Evolutionary conservation across 768 basidiomycete species (phyloP), one percentile per base, ranked within the genome.

Genomic region (Amanita polypyramis): DNA sequence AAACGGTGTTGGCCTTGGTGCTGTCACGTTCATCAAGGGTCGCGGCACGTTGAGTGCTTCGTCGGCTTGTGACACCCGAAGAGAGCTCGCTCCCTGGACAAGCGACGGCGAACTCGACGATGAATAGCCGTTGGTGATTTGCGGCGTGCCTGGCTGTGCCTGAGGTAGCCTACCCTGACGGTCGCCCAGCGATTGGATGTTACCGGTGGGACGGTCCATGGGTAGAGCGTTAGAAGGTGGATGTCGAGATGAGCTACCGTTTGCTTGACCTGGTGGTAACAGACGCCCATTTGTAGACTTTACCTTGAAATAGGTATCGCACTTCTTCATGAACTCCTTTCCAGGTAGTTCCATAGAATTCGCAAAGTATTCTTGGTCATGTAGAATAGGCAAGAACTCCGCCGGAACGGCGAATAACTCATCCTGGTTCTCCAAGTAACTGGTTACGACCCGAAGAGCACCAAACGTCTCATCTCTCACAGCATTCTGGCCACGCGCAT

Each of bases 261-360:
- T 73, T 46, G 65, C 54, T 58, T 66, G 46, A 56, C 63, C 54
- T 67, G 60, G 60, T 65, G 65, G 61, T 55, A 29, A 69, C 56
- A 14, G 70, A 66, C 23, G 71, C 63, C 43, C 81, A 52, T 79
- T 82, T 34, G 62, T 66, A 3, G 76, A 69, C 64, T 79, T 86
- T 25, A 85, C 55, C 49, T 77, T 79, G 76, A 91, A 79, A 64
- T 91, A 95, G n/a, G 82, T 83, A 52, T 93, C 90, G 53, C 87
- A 90, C 66, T 89, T 94, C 75, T 90, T 96, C 69, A 97, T 68
- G 61, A 98, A 92, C 38, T 99, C 95, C 63, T 95, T 95, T 55
- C 84, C 81, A 1, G 93, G 91, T 21, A 97, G 74, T 34, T 98
- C 95, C 65, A 93, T 65, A 43, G 79, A 82, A 62, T 80, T 91